Conservation (phyloP, 2,329 filamentous ascomycete genomes). For the Fusarium sublunatum region DNA sequence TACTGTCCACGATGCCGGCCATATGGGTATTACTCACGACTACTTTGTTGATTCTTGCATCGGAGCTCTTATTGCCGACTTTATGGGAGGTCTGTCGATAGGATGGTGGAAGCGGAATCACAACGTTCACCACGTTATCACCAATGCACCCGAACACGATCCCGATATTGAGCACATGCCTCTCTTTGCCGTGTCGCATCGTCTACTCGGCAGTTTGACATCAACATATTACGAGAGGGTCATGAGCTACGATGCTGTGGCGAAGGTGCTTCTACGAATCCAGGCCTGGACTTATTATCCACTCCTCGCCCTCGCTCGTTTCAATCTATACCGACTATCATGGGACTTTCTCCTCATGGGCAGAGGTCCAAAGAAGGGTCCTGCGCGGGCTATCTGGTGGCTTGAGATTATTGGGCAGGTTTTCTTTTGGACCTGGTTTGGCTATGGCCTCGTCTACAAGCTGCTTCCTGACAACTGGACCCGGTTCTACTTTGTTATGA, state of each 20-base stretch:
- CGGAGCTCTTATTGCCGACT: constrained; percentile 91
- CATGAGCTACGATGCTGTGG: constrained; percentile 81
- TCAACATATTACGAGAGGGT: constrained; percentile 87
- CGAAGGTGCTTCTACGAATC: constrained; percentile 75
- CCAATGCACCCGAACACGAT: constrained; percentile 94
- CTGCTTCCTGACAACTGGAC: constrained; percentile 75
- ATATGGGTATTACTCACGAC: constrained; percentile 96
- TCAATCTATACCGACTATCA: constrained; percentile 87
- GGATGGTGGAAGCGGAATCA: constrained; percentile 99
- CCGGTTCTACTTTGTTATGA: constrained; percentile 78
- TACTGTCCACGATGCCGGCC: constrained; percentile 91
- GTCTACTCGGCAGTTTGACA: constrained; percentile 76
- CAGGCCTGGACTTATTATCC: constrained; percentile 88
- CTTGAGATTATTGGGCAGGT: constrained; percentile 80
- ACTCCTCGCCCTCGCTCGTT: constrained; percentile 81
- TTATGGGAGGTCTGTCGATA: constrained; percentile 85
- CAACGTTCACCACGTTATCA: constrained; percentile 97
- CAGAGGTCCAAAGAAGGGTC: constrained; percentile 77
- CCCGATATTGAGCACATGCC: constrained; percentile 94
- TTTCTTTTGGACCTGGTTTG: constrained; percentile 90
- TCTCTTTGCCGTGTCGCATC: constrained; percentile 87
- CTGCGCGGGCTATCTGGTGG: constrained; percentile 85
- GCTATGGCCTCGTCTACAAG: constrained; percentile 82
- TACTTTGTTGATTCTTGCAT: constrained; percentile 86
- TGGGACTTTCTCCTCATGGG: constrained; percentile 80